Conservation (phyloP, 495 filamentous ascomycete genomes). For the Aspergillus sparsus region DNA sequence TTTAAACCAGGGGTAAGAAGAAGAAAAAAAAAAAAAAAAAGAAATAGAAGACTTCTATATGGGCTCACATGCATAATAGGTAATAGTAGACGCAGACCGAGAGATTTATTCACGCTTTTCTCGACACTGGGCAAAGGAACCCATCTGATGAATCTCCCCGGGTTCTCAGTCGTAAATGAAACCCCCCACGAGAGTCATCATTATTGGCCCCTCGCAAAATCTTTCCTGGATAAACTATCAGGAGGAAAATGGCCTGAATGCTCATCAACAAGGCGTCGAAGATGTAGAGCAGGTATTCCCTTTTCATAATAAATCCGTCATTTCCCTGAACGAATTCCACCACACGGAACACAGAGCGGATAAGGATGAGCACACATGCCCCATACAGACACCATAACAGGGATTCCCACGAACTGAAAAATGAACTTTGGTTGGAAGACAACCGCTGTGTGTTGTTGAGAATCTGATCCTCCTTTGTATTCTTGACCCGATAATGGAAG, state of each 20-base stretch:
- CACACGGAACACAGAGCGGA: constrained; percentile 61
- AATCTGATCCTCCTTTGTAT: not conserved
- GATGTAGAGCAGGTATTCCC: constrained; percentile 61
- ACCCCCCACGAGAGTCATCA: not conserved
- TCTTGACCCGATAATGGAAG: constrained; percentile 37
- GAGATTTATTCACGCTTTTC: not conserved
- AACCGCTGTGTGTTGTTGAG: not conserved
- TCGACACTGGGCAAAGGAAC: not conserved
- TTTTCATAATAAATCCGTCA: constrained; percentile 49
- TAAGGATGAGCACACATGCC: constrained; percentile 54
- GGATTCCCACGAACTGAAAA: constrained; percentile 45
- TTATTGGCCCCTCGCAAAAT: not conserved
- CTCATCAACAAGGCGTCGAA: constrained; percentile 62
- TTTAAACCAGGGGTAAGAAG: too few relatives aligned
- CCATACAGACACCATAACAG: constrained; percentile 55
- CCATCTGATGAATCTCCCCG: not conserved
- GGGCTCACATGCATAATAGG: not conserved
- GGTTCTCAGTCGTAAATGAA: not conserved
- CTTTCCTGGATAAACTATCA: not conserved
- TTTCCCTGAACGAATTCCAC: constrained; percentile 62
- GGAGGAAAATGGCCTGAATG: not conserved
- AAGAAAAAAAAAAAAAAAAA: not conserved
- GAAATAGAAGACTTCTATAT: not conserved
- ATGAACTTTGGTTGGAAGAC: not conserved
- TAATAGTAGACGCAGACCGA: not conserved